Conservation (phyloP, 148 eudicot genomes). For the Oxyria digyna region DNA sequence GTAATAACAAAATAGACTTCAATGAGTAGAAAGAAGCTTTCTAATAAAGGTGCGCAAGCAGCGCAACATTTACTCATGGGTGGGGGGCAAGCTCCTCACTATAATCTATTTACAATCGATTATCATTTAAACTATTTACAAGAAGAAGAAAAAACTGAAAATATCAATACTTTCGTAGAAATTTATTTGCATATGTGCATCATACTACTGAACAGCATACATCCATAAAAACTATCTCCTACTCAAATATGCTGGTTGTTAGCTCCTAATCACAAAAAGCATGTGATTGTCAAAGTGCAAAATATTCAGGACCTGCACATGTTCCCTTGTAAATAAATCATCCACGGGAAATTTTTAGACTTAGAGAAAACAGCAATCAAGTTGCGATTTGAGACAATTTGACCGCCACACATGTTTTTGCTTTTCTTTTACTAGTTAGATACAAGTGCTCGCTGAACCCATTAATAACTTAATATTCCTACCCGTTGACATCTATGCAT, state of each 20-base stretch:
- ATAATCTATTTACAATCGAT: background rate
- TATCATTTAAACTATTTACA: background rate
- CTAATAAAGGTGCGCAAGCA: no score
- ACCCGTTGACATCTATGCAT: no score
- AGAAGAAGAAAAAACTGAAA: background rate
- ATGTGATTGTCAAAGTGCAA: background rate
- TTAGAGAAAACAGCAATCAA: no score
- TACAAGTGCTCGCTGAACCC: background rate
- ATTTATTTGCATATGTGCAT: background rate
- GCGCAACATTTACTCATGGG: no score
- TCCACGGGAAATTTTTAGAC: no score
- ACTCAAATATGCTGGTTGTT: background rate
- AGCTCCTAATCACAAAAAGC: background rate
- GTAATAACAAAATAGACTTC: no score
- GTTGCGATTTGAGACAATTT: no score
- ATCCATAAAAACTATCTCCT: background rate
- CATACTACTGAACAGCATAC: background rate
- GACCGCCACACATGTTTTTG: no score
- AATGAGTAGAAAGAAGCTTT: no score
- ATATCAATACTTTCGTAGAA: background rate
- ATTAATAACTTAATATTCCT: no score
- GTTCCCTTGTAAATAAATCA: background rate
- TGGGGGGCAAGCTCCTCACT: no score
- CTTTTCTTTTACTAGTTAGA: no score
- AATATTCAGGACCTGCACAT: background rate